Conservation (phyloP, 2,329 filamentous ascomycete species). For the Pyrenochaeta sp. region DNA sequence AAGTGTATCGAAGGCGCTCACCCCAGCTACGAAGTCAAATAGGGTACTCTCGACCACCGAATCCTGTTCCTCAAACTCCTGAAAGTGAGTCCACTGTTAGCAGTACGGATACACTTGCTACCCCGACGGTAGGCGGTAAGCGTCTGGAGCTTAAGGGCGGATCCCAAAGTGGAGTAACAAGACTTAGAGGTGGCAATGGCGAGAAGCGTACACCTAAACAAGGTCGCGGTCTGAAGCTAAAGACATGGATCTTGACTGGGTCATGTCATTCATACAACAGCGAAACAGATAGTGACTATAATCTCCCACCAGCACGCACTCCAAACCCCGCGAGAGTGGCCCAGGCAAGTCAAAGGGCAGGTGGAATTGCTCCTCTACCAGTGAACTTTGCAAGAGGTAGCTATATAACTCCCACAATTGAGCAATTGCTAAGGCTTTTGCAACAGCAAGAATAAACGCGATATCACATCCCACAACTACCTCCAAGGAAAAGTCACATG, state of each 20-base stretch:
- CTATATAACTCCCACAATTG: too few species aligned
- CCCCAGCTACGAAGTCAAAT: not conserved
- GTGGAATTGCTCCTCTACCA: conserved; percentile 6
- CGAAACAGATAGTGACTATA: not conserved
- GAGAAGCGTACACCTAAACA: not conserved
- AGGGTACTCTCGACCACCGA: not conserved
- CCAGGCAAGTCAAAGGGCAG: not conserved
- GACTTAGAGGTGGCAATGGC: conserved; percentile 20
- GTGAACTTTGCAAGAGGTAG: not conserved
- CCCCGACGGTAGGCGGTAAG: conserved; percentile 1
- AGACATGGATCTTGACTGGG: conserved; percentile 8
- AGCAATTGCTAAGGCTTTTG: too few species aligned
- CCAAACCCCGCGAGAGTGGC: not conserved
- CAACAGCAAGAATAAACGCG: too few species aligned
- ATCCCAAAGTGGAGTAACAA: not conserved
- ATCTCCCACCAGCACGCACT: not conserved
- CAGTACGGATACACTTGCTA: too few species aligned
- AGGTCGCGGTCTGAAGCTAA: not conserved
- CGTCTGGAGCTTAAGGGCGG: conserved; percentile 14
- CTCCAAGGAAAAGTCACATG: too few species aligned
- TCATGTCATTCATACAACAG: not conserved
- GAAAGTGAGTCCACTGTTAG: not conserved
- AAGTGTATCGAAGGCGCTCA: not conserved
- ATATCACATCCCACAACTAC: too few species aligned
- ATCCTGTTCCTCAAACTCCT: not conserved